Base-by-base conservation (phyloP, 2,329 filamentous ascomycete genomes). In the Periconia sp. region DNA sequence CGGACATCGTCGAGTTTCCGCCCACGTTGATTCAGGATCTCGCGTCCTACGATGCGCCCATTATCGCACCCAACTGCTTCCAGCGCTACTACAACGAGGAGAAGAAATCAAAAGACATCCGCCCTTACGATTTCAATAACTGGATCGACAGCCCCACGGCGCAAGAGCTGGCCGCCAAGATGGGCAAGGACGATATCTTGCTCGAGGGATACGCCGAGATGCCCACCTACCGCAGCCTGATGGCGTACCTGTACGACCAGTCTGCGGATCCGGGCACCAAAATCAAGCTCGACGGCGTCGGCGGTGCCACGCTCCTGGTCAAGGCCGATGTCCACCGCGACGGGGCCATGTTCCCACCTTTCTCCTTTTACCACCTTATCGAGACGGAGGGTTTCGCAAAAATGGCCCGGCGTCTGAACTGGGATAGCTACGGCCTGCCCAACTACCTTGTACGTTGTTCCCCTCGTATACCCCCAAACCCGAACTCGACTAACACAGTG, bases 321-420 rank as follows among this genome's bases (percentile, higher is more conserved):
- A 97, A 96, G 79, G 94, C 92, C 1, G 92, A 97, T 55, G 94
- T 99, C 20, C 94, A 99, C 73, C 86, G 94, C 23, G 94, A 99
- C 69, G 94, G 94, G 18, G 93, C 94, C 71, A 99, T 97, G 93
- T 99, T 99, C 77, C 94, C 94, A 17, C 85, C 94, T 0, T 99
- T 99, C 71, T 77, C 93, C 2, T 99, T 99, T 71, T 97, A 97
- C 72, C 89, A 99, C 74, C 81, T 99, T 56, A 95, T 99, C 56
- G 94, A 99, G 80, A 97, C 94, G 0, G 94, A 99, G 70, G 94
- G 94, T 0, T 99, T 99, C 69, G 92, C 94, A 17, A 96, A 93
- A 77, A 99, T 99, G 94, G 92, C 92, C 13, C 88, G 85, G 72
- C 82, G 94, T 60, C 75, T 99, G 68, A 92, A 92, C 46, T 97